Evolutionary conservation across 164 flowering plant species (phyloP).

Genomic region (Piper betle): DNA sequence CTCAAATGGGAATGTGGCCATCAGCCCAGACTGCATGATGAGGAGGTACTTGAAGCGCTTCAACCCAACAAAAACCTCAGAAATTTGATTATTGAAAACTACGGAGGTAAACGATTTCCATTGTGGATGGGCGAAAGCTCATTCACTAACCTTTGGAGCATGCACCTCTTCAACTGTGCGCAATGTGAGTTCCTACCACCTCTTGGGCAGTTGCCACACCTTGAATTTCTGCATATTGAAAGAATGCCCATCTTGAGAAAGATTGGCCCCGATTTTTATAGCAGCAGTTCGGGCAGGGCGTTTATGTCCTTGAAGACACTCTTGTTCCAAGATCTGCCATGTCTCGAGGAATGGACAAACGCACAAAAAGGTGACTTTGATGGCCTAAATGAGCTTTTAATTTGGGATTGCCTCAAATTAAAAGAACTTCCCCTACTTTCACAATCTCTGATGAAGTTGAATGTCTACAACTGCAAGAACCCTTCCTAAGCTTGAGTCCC

Average conservation of each 20-base stretch:
- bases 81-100: not conserved
- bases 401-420: conserved; percentile 2
- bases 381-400: not conserved
- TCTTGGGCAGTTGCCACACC: not conserved
- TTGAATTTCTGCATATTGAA: not conserved
- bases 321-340: not conserved
- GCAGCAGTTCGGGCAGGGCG: not conserved
- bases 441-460: not conserved
- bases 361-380: conserved; percentile 4
- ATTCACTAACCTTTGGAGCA: not conserved
- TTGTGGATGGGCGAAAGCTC: not conserved
- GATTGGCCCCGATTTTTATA: not conserved
- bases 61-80: conserved; percentile 2
- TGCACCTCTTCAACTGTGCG: not conserved
- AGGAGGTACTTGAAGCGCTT: conserved; percentile 3
- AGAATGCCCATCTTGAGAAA: not conserved
- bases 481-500: not conserved
- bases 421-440: conserved; percentile 1
- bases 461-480: not conserved
- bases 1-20: not conserved
- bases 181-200: conserved; percentile 2
- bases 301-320: not conserved
- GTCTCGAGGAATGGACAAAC: not conserved
- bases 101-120: not conserved
- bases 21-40: not conserved